Evolutionary conservation across 2,329 filamentous ascomycete genomes (phyloP).

Genomic region (Harringtonia lauricola): DNA sequence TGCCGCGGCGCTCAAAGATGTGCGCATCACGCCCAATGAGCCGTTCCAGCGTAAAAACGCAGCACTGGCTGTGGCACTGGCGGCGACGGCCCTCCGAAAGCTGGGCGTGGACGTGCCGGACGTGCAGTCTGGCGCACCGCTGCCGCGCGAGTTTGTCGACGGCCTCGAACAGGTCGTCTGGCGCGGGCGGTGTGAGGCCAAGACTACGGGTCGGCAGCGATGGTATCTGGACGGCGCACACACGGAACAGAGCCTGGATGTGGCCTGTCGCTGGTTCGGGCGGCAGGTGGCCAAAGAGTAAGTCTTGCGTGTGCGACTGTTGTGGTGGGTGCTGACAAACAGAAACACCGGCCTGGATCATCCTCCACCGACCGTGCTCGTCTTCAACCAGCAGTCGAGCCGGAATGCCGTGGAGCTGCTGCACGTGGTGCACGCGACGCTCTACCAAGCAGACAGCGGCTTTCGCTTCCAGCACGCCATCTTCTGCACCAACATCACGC

Average conservation of each 20-base stretch:
- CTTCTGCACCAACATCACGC: constrained; percentile 27
- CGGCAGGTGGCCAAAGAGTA: constrained; percentile 16
- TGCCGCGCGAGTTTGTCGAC: constrained; percentile 44
- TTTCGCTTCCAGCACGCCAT: constrained; percentile 57
- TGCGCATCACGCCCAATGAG: constrained; percentile 10
- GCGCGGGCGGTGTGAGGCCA: constrained; percentile 66
- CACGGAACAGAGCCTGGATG: constrained; percentile 70
- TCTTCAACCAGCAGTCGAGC: constrained; percentile 91
- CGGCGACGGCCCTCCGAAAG: constrained; percentile 29
- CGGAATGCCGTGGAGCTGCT: constrained; percentile 57
- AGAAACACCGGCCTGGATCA: not conserved
- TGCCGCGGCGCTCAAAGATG: constrained; percentile 4
- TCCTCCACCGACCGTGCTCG: constrained; percentile 34
- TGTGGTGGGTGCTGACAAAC: not conserved
- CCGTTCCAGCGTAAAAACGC: constrained; percentile 15
- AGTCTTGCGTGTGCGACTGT: not conserved
- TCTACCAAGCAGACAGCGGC: constrained; percentile 18
- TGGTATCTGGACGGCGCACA: constrained; percentile 89
- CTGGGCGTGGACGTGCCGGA: constrained; percentile 34
- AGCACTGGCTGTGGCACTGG: constrained; percentile 23
- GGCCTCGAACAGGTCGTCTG: constrained; percentile 59
- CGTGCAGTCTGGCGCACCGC: constrained; percentile 12
- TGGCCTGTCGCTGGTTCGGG: constrained; percentile 70
- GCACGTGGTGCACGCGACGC: constrained; percentile 35
- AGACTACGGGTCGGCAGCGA: constrained; percentile 35